Percentiles rank a stretch among this genome's conserved stretches.
Evolutionary conservation across 306 rosid genomes (phyloP).

Genomic region (Pueraria montana): DNA sequence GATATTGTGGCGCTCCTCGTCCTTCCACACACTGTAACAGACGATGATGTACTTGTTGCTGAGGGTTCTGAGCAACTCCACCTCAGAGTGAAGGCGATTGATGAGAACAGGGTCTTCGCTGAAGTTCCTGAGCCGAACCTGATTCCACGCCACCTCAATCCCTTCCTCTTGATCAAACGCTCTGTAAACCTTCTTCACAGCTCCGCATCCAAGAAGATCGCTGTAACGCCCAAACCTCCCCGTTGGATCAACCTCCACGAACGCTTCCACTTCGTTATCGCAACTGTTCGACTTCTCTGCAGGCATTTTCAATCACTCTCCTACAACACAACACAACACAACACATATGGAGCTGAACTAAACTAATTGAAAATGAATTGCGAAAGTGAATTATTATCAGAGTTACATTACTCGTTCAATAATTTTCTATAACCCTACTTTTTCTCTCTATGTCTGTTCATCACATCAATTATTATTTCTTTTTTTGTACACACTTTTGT

Average conservation of each 20-base stretch:
- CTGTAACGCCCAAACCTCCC: conserved; percentile 83
- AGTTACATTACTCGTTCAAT: too few relatives aligned
- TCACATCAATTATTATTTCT: too few relatives aligned
- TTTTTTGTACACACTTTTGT: too few relatives aligned
- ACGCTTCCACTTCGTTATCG: conserved; percentile 69
- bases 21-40: conserved; percentile 86
- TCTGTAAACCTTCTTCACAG: conserved; percentile 88
- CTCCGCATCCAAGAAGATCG: conserved; percentile 84
- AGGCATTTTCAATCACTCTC: conserved; percentile 67
- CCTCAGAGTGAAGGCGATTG: conserved; percentile 77
- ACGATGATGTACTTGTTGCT: conserved; percentile 80
- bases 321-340: neutral
- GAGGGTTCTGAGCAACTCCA: conserved; percentile 68
- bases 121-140: conserved; percentile 75
- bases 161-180: conserved; percentile 96
- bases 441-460: too few relatives aligned
- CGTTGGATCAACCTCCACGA: conserved; percentile 87
- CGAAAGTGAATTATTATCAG: too few relatives aligned
- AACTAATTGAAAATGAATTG: neutral
- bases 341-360: too few relatives aligned
- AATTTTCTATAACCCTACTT: too few relatives aligned
- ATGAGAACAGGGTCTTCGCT: conserved; percentile 72
- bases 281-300: conserved; percentile 55
- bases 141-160: conserved; percentile 95
- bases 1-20: conserved; percentile 62